Evolutionary conservation across 805 yeast species (phyloP), one percentile per base, ranked within the genome.

Genomic region (Hagleromyces aurorensis): DNA sequence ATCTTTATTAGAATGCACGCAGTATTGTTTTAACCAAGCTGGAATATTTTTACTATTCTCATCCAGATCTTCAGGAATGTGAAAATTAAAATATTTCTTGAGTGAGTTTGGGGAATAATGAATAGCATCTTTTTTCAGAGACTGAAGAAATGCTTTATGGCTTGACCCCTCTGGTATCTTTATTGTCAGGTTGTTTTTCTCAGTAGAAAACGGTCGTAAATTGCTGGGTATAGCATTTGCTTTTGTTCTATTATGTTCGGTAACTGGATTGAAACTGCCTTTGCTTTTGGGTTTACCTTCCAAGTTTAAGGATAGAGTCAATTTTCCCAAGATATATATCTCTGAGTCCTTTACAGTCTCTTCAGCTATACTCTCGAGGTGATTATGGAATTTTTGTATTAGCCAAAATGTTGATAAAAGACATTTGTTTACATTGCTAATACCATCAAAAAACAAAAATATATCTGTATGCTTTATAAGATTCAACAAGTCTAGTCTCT

Each of bases 81-180:
- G 42, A 27, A 52, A 54, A 6, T 35, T 21, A 22, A 55, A 55
- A 33, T 45, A 53, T 30, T 47, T 52, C 16, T 40, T 40, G 13
- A 55, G 23, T 4, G 58, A 52, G 13, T 33, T 41, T 7, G 61
- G 61, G 8, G 61, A 55, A 32, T 55, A 55, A 23, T 52, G 52
- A 3, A 54, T 33, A 2, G 45, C 21, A 25, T 52, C 58, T 26
- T 46, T 53, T 24, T 55, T 55, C 3, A 55, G 41, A n/a, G 59
- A 55, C 19, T 49, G 50, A 4, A 51, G 34, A 28, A 52, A 52
- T 46, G 44, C 42, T 13, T 40, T 38, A 16, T 36, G 42, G 16
- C 44, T 32, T 3, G 44, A 20, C 15, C 36, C 34, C 14, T 41
- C 41, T 14, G 49, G 41, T 19, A 44, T 45, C 18, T 34, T 38